These are phyloP conservation scores for Coniella vitis DNA, from an alignment of 2,329 filamentous ascomycete genomes.

Conservation along the genomic window DNA sequence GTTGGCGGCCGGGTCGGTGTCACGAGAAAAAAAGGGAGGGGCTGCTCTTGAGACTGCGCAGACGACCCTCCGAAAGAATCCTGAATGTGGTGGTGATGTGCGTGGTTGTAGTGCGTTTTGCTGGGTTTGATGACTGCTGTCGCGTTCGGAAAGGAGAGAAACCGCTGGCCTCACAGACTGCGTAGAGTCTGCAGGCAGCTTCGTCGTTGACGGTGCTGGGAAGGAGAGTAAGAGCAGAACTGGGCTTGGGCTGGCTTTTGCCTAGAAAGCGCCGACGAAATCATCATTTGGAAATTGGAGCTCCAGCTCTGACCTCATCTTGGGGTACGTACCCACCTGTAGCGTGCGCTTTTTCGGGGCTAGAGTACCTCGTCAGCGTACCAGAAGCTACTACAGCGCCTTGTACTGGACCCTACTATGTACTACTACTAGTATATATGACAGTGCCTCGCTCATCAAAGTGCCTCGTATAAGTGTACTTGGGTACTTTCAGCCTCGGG, in stretches of 20 bases:
- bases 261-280: no score
- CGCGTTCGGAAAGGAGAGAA: no score
- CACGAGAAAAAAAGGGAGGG: background rate
- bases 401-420: no score
- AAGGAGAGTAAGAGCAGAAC: background rate
- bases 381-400: no score
- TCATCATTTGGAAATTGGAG: constrained; percentile 1
- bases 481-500: no score
- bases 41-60: background rate
- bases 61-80: background rate
- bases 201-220: background rate
- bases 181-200: constrained; percentile 3
- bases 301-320: constrained; percentile 3
- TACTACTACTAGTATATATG: no score
- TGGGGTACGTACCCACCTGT: background rate
- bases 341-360: no score
- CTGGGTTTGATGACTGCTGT: no score
- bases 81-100: background rate
- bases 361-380: no score
- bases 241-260: no score
- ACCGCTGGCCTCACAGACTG: constrained; percentile 2
- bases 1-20: constrained; percentile 3
- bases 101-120: background rate
- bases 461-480: no score
- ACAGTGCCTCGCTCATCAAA: no score